A percentile compares a stretch with the other conserved stretches of the same genome.
These are phyloP conservation scores for Phyllosticta citriasiana DNA, from an alignment of 2,329 filamentous ascomycete genomes.

Conservation along the genomic window DNA sequence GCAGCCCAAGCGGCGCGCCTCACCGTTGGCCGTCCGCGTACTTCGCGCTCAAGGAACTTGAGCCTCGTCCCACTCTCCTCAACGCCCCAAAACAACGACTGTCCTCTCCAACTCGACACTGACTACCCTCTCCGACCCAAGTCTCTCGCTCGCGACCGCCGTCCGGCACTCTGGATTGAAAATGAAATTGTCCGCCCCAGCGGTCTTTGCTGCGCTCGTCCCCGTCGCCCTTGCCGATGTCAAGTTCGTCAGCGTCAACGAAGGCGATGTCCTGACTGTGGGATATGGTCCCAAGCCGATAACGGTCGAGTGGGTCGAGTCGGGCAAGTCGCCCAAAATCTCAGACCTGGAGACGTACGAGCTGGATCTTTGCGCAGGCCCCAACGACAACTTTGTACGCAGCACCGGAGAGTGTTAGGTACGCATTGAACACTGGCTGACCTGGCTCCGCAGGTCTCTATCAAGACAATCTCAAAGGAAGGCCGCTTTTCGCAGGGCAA, in stretches of 20 bases:
- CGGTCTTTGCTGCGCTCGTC: slow-evolving; percentile 18
- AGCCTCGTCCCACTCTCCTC: neutral
- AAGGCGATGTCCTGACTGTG: slow-evolving; percentile 40
- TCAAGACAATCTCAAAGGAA: slow-evolving; percentile 15
- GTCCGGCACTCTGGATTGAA: neutral
- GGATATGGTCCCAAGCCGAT: slow-evolving; percentile 35
- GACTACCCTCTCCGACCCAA: neutral
- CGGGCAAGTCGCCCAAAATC: slow-evolving; percentile 39
- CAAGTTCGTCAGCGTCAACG: slow-evolving; percentile 43
- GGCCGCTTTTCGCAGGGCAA: slow-evolving; percentile 31
- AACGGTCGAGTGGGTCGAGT: slow-evolving; percentile 48
- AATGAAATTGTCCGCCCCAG: slow-evolving; percentile 1
- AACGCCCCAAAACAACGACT: neutral
- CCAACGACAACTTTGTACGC: slow-evolving; percentile 42
- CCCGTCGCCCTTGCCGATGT: slow-evolving; percentile 42
- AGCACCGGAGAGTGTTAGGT: neutral
- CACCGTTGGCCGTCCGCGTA: neutral
- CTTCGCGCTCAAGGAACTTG: neutral
- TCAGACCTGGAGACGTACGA: slow-evolving; percentile 45
- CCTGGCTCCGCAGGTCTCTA: slow-evolving; percentile 4
- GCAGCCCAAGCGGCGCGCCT: neutral
- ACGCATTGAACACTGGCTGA: neutral
- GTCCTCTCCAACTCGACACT: neutral
- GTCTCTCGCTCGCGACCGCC: neutral
- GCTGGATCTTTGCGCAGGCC: slow-evolving; percentile 51